Evolutionary conservation across 2,329 filamentous ascomycete species (phyloP).

Genomic region (Sporothrix schenckii): DNA sequence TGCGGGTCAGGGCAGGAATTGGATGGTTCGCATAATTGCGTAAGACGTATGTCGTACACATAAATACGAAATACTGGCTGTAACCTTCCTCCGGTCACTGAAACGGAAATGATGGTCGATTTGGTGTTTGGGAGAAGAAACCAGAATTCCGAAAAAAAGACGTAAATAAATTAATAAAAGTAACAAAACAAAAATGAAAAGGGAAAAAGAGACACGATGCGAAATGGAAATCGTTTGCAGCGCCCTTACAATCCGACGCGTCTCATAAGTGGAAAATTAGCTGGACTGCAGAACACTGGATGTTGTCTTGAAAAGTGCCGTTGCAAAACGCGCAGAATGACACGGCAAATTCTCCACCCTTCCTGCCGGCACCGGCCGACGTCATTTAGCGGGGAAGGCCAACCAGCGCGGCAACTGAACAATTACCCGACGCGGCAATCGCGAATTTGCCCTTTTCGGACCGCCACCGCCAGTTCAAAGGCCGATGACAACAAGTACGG

Average conservation of each 20-base stretch:
- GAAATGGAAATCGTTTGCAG: no score
- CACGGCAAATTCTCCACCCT: neutral
- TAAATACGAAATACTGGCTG: neutral
- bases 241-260: conserved; percentile 7
- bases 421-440: neutral
- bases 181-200: neutral
- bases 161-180: neutral
- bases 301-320: neutral
- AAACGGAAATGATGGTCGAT: neutral
- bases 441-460: conserved; percentile 2
- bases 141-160: neutral
- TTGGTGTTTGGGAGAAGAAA: neutral
- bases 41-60: no score
- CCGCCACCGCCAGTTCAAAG: neutral
- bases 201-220: neutral
- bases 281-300: neutral
- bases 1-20: neutral
- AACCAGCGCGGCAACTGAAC: neutral
- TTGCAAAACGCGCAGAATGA: neutral
- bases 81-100: neutral
- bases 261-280: conserved; percentile 32
- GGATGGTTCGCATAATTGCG: neutral
- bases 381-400: neutral
- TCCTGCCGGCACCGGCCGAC: neutral
- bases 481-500: neutral